Evolutionary conservation across 768 basidiomycete genomes (phyloP).

Genomic region (Pulveroboletus sp.): DNA sequence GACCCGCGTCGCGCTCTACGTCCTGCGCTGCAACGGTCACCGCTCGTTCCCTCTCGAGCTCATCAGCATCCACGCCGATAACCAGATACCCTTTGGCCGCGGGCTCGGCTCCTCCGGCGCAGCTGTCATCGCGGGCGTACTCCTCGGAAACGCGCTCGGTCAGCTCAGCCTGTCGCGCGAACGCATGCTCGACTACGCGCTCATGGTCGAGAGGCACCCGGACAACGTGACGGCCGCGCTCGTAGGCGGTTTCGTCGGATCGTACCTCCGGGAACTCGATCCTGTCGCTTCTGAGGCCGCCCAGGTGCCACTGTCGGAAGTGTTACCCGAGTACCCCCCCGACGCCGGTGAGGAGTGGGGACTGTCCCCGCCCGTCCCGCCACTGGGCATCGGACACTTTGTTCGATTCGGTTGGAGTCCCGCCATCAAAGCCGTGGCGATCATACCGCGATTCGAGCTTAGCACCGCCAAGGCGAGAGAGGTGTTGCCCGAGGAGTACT

Average conservation of each 20-base stretch:
- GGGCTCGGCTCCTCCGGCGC: conserved; percentile 97
- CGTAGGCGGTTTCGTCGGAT: conserved; percentile 94
- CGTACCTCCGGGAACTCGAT: conserved; percentile 89
- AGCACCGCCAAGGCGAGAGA: conserved; percentile 92
- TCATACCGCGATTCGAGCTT: conserved; percentile 93
- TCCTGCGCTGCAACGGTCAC: conserved; percentile 85
- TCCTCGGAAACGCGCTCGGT: conserved; percentile 84
- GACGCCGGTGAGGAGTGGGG: conserved; percentile 95
- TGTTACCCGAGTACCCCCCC: conserved; percentile 90
- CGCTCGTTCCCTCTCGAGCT: conserved; percentile 72
- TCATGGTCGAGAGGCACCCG: conserved; percentile 99
- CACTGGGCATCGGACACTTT: conserved; percentile 88
- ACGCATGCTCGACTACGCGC: conserved; percentile 88
- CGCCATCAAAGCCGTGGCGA: conserved; percentile 86
- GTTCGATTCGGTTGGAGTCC: conserved; percentile 84
- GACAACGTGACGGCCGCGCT: conserved; percentile 99
- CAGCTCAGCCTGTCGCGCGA: conserved; percentile 59
- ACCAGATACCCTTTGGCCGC: conserved; percentile 96
- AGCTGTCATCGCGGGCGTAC: conserved; percentile 96
- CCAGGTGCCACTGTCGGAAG: conserved; percentile 90
- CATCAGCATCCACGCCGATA: conserved; percentile 65
- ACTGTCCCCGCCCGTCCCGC: conserved; percentile 79
- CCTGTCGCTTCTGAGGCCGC: conserved; percentile 76
- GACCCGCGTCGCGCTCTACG: conserved; percentile 95
- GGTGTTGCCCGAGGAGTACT: conserved; percentile 81